Base-by-base conservation (phyloP, 805 yeast genomes). In the Cyberlindnera amylophila region DNA sequence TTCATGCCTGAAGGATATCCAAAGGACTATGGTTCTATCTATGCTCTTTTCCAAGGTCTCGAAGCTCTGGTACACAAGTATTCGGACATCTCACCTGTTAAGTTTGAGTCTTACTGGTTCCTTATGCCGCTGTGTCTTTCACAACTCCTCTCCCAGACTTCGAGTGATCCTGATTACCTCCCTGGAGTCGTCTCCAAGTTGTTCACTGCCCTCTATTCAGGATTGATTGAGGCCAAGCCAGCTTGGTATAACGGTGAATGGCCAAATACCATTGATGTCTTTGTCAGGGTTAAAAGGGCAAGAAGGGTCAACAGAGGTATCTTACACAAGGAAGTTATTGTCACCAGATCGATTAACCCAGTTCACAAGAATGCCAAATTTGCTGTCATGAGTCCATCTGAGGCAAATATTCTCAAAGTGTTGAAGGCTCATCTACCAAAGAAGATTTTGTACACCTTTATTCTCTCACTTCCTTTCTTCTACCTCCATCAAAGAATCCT, bases 181-280 rank as follows among this genome's bases (percentile, higher is more conserved):
- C 56, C 59, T 15, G 31, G 27, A 1, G 9, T 37, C 9, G 15
- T 47, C 7, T 36, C 37, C 4, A 38, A 24, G 12, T 5, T 44
- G 1, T 29, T 44, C 11, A 39, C 32, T 6, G 41, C 24, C 21
- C 24, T 50, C n/a, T 42, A 45, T 15, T 21, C 31, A 4, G 57
- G 46, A 3, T 26, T 53, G 3, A 32, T 53, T 16, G 54, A 52
- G 15, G 17, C 16, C 0, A 52, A 41, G 32, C 55, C 57, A 5
- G 18, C 13, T 6, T 43, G 46, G 30, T 49, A 39, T 39, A 11
- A 14, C 4, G 30, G 21, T 14, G 40, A 47, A 2, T 47, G 53
- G 54, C 48, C 52, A 7, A 34, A 37, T 16, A 38, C 46, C 2
- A 11, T 41, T 14, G 46, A 45, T n/a, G 15, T 28, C 4, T 36